Percentiles rank a stretch among this genome's conserved stretches.
These are phyloP conservation scores for Oenanthe sinensis DNA, from an alignment of 129 eudicot genomes.

Conservation along the genomic window DNA sequence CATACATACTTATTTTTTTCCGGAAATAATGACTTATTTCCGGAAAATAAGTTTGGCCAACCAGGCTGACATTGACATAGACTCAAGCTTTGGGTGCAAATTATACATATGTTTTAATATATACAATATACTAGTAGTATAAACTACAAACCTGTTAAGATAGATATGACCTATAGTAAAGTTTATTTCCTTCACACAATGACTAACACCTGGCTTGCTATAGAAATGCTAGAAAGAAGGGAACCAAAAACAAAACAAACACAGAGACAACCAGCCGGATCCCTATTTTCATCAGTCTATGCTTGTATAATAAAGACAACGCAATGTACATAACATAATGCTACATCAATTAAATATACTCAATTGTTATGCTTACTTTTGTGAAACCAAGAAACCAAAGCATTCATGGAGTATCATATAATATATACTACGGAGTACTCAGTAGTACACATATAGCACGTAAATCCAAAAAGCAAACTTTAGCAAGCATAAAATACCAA, in stretches of 20 bases:
- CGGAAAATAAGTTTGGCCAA: too few species aligned
- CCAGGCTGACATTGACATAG: slow-evolving; percentile 2
- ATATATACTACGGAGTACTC: neutral
- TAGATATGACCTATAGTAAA: neutral
- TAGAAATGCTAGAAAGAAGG: slow-evolving; percentile 36
- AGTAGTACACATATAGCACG: slow-evolving; percentile 8
- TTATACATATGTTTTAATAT: neutral
- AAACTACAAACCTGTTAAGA: neutral
- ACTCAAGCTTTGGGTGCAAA: neutral
- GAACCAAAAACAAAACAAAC: slow-evolving; percentile 29
- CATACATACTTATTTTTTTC: too few species aligned
- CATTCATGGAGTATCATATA: slow-evolving; percentile 15
- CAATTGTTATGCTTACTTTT: slow-evolving; percentile 16
- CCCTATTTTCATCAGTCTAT: slow-evolving; percentile 26
- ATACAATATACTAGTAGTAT: neutral
- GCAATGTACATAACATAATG: neutral
- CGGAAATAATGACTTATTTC: too few species aligned
- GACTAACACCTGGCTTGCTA: slow-evolving; percentile 39
- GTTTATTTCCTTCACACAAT: slow-evolving; percentile 15
- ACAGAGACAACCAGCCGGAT: slow-evolving; percentile 46
- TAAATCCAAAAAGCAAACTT: slow-evolving; percentile 22
- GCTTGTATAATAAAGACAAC: slow-evolving; percentile 12
- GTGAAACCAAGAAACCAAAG: slow-evolving; percentile 25
- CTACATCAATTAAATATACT: slow-evolving; percentile 6
- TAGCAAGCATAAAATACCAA: slow-evolving; percentile 2